Evolutionary conservation across 371 early-diverging fungal genomes (phyloP).

Genomic region (Encephalitozoon cuniculi): DNA sequence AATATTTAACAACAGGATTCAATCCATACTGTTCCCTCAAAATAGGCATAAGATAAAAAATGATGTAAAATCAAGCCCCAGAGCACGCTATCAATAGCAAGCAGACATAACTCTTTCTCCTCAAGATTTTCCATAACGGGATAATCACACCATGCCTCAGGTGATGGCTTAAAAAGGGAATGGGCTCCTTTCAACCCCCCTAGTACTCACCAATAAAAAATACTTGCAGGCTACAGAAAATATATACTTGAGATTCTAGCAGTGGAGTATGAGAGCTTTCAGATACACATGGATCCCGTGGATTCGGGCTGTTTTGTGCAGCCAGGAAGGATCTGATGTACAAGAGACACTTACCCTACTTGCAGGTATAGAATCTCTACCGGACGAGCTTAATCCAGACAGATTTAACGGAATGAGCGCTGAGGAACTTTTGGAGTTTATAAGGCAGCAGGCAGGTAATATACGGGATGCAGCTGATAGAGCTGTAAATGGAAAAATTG

Average conservation of each 20-base stretch:
- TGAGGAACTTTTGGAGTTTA: not conserved
- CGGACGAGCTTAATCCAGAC: not conserved
- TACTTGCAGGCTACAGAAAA: not conserved
- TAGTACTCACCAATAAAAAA: not conserved
- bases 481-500: not conserved
- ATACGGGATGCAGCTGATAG: not conserved
- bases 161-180: not conserved
- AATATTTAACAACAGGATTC: not conserved
- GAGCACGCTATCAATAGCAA: no score
- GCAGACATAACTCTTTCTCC: not conserved
- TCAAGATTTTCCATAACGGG: not conserved
- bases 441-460: not conserved
- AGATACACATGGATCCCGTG: not conserved
- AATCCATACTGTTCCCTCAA: no score
- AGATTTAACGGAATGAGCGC: not conserved
- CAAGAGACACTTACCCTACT: no score
- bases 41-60: not conserved
- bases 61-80: not conserved
- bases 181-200: not conserved
- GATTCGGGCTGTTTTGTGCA: not conserved
- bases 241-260: not conserved
- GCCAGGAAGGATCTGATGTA: not conserved
- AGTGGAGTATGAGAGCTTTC: not conserved
- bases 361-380: no score
- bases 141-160: not conserved